phyloP scores from a whole-genome alignment of 75 land plant species.

The Cryptomeria japonica region DNA sequence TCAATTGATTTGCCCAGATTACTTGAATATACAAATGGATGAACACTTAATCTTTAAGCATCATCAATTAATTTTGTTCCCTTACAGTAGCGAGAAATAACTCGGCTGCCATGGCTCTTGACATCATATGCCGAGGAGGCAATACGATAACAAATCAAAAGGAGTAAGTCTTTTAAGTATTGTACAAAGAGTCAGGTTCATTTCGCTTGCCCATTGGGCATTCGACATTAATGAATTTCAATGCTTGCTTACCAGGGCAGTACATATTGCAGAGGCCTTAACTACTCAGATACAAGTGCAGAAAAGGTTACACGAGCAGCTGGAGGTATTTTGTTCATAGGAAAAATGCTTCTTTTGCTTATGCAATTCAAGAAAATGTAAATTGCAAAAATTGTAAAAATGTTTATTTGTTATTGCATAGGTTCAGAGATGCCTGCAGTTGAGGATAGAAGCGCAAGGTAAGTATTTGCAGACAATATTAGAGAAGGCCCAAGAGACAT shows the following conservation, averaged over 20 bases:
- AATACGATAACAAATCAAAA: not conserved
- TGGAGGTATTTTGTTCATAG: slow-evolving; percentile 13
- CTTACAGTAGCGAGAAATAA: not conserved
- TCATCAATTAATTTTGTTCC: not conserved
- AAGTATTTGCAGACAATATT: slow-evolving; percentile 40
- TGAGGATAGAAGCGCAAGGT: slow-evolving; percentile 46
- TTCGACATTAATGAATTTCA: not conserved
- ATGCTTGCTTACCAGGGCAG: slow-evolving; percentile 5
- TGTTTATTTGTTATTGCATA: not conserved
- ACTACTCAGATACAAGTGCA: slow-evolving; percentile 18
- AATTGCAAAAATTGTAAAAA: too few relatives aligned
- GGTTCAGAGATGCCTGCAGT: slow-evolving; percentile 40
- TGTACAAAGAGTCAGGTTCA: not conserved
- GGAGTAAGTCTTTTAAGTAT: not conserved
- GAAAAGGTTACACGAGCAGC: slow-evolving; percentile 18
- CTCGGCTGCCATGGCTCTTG: not conserved
- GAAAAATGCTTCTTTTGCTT: too few relatives aligned
- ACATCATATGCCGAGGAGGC: slow-evolving; percentile 6
- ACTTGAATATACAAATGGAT: too few relatives aligned
- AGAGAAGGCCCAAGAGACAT: slow-evolving; percentile 36
- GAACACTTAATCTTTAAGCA: too few relatives aligned
- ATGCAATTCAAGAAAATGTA: too few relatives aligned
- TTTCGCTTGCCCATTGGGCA: not conserved
- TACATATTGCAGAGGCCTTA: slow-evolving; percentile 16
- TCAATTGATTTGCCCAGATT: too few relatives aligned